Evolutionary conservation across 306 rosid genomes (phyloP).

Genomic region (Alnus glutinosa): DNA sequence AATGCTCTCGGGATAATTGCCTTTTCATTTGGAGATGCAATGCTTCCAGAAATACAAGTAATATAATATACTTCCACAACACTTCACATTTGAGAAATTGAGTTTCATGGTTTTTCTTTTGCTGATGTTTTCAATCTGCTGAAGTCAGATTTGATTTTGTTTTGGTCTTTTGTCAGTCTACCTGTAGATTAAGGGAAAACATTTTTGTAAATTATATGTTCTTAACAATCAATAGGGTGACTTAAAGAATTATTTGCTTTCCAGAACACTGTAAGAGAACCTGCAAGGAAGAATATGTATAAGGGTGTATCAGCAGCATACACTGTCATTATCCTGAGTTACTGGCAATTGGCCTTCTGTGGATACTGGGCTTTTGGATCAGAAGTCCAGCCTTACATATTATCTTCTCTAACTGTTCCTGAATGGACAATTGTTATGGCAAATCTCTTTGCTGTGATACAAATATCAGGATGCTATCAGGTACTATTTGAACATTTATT

Average conservation of each 20-base stretch:
- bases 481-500: slow-evolving; percentile 20
- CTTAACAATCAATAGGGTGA: slow-evolving; percentile 9
- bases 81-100: background rate
- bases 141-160: background rate
- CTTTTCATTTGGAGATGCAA: slow-evolving; percentile 83
- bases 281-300: slow-evolving; percentile 67
- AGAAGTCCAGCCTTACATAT: slow-evolving; percentile 63
- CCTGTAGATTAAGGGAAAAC: background rate
- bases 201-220: background rate
- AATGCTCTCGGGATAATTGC: slow-evolving; percentile 73
- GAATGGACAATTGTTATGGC: slow-evolving; percentile 79
- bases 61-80: background rate
- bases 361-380: slow-evolving; percentile 88
- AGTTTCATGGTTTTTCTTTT: background rate
- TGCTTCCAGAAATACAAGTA: slow-evolving; percentile 87
- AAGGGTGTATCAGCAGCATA: slow-evolving; percentile 73
- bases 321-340: slow-evolving; percentile 53
- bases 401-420: slow-evolving; percentile 57
- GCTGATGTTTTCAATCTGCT: background rate
- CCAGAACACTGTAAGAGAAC: slow-evolving; percentile 72
- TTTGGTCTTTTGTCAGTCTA: background rate
- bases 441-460: slow-evolving; percentile 71
- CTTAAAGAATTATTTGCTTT: slow-evolving; percentile 5
- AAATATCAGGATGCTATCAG: slow-evolving; percentile 82
- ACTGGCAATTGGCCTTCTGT: slow-evolving; percentile 63